phyloP scores from a whole-genome alignment of 768 basidiomycete genomes.

The Krasilnikovozyma curviuscula region DNA sequence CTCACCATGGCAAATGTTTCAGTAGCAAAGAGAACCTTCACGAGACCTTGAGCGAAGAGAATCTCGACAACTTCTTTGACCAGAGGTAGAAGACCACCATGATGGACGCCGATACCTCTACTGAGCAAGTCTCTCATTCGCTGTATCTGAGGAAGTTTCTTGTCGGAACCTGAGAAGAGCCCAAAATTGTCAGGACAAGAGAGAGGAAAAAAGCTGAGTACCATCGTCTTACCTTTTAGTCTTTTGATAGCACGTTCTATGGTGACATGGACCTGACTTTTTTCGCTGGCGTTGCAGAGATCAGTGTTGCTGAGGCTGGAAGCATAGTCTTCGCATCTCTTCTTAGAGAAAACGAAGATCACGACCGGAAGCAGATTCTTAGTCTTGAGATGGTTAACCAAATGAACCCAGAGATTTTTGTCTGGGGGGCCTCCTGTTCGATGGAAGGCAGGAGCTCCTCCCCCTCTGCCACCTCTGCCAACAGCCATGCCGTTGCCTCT shows the following conservation, averaged over 20 bases:
- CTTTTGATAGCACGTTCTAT: slow-evolving; percentile 80
- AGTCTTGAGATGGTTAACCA: slow-evolving; percentile 59
- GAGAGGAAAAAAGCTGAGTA: neutral
- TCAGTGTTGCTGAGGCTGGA: slow-evolving; percentile 70
- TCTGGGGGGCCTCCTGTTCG: too few species aligned
- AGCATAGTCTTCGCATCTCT: slow-evolving; percentile 91
- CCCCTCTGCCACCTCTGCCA: slow-evolving; percentile 10
- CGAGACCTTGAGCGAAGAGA: slow-evolving; percentile 80
- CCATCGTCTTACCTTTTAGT: slow-evolving; percentile 48
- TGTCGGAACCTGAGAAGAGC: slow-evolving; percentile 54
- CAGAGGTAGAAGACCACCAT: slow-evolving; percentile 85
- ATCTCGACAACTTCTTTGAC: slow-evolving; percentile 96
- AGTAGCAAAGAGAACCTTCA: slow-evolving; percentile 92
- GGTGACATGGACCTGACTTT: slow-evolving; percentile 88
- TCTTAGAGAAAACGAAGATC: slow-evolving; percentile 92
- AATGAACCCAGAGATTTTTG: slow-evolving; percentile 82
- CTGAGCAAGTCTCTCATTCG: slow-evolving; percentile 74
- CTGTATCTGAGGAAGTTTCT: slow-evolving; percentile 74
- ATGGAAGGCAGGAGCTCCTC: slow-evolving; percentile 2
- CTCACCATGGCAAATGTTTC: slow-evolving; percentile 97
- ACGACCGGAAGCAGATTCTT: slow-evolving; percentile 76
- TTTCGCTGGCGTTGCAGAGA: slow-evolving; percentile 71
- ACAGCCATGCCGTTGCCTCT: slow-evolving; percentile 15
- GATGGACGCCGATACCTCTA: slow-evolving; percentile 91
- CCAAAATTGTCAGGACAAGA: neutral